phyloP scores from a whole-genome alignment of 148 eudicot genomes.

The Fagopyrum homotropicum region DNA sequence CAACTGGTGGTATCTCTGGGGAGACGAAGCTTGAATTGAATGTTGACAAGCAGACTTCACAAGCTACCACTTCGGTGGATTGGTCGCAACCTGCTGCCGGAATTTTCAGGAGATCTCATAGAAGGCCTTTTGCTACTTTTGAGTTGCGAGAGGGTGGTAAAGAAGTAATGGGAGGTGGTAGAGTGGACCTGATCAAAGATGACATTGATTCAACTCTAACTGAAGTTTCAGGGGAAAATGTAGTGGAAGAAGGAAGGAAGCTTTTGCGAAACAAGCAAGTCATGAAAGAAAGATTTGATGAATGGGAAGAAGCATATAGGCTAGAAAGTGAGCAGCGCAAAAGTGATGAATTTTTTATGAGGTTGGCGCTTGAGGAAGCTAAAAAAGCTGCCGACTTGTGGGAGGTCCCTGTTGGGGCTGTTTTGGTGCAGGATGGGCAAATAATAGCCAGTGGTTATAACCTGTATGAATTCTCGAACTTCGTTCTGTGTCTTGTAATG shows the following conservation, averaged over 20 bases:
- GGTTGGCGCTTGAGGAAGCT: constrained; percentile 86
- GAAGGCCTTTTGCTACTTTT: constrained; percentile 13
- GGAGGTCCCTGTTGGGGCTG: constrained; percentile 99
- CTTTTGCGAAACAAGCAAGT: constrained; percentile 55
- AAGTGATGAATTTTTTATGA: constrained; percentile 81
- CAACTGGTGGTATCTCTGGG: constrained; percentile 19
- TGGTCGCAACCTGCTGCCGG: constrained; percentile 4
- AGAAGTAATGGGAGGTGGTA: constrained; percentile 33
- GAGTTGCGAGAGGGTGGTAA: constrained; percentile 28
- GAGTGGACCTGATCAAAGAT: constrained; percentile 23
- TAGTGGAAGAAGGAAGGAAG: constrained; percentile 42
- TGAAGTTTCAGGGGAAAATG: constrained; percentile 24
- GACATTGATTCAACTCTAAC: constrained; percentile 21
- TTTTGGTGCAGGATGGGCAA: constrained; percentile 74
- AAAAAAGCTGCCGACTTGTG: constrained; percentile 82
- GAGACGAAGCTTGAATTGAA: constrained; percentile 22
- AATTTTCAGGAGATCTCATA: constrained; percentile 14
- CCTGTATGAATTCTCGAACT: constrained; percentile 47
- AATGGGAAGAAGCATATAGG: constrained; percentile 79
- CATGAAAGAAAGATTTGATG: constrained; percentile 54
- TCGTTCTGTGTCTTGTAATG: not conserved
- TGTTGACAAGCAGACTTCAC: constrained; percentile 13
- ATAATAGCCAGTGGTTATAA: constrained; percentile 91
- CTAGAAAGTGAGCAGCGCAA: constrained; percentile 64
- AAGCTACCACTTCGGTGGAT: constrained; percentile 15